Evolutionary conservation across 2,329 filamentous ascomycete genomes (phyloP).

Genomic region (Alternaria ventricosa): DNA sequence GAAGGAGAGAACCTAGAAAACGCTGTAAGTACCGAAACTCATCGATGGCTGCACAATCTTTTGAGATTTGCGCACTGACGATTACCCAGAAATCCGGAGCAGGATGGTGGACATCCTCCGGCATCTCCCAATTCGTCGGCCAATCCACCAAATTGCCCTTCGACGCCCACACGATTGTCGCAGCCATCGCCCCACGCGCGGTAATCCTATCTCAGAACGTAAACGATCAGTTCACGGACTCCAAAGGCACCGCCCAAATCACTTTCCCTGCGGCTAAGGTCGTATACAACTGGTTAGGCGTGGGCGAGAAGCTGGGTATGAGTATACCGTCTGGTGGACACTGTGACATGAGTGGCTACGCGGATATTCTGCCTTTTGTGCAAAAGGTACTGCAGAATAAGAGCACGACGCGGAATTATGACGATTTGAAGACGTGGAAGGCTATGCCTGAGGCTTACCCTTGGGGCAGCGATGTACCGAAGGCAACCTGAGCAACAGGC

Average conservation of each 20-base stretch:
- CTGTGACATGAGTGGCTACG: conserved; percentile 58
- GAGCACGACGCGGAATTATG: conserved; percentile 55
- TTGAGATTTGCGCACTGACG: neutral
- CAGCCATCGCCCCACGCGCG: conserved; percentile 44
- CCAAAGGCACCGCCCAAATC: conserved; percentile 54
- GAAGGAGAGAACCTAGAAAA: conserved; percentile 53
- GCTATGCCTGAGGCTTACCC: conserved; percentile 56
- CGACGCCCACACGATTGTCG: conserved; percentile 47
- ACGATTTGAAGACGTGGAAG: conserved; percentile 54
- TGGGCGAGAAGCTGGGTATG: conserved; percentile 51
- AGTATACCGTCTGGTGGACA: conserved; percentile 57
- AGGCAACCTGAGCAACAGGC: neutral
- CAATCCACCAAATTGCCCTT: conserved; percentile 41
- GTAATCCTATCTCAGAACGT: conserved; percentile 43
- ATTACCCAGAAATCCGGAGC: conserved; percentile 38
- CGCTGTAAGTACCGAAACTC: conserved; percentile 22
- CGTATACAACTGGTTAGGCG: conserved; percentile 45
- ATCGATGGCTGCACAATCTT: neutral
- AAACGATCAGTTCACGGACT: conserved; percentile 57
- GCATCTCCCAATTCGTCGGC: conserved; percentile 44
- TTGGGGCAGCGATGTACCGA: conserved; percentile 43
- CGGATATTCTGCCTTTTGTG: conserved; percentile 58
- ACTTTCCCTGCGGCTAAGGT: conserved; percentile 44
- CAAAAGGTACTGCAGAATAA: conserved; percentile 57
- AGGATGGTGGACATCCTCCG: conserved; percentile 44